Conservation (phyloP, 1,284 basidiomycete species). For the Anthracocystis panici-leucophaei region DNA sequence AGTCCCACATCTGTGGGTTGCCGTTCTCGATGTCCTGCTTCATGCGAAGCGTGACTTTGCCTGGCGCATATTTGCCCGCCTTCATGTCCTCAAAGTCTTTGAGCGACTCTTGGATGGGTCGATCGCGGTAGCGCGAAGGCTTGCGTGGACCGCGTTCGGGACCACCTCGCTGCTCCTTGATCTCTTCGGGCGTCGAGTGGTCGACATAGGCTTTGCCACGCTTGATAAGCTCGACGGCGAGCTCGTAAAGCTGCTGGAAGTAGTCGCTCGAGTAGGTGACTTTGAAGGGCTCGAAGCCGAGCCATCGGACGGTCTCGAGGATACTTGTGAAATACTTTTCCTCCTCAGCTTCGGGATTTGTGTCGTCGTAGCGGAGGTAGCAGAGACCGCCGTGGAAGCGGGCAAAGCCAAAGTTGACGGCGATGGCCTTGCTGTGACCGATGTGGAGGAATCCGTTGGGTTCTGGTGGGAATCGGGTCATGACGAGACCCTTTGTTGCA, state of each 20-base stretch:
- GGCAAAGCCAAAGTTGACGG: conserved; percentile 97
- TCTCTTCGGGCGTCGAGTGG: conserved; percentile 94
- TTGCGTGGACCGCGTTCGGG: conserved; percentile 85
- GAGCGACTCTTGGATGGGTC: conserved; percentile 87
- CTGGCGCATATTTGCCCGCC: conserved; percentile 87
- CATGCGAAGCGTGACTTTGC: conserved; percentile 93
- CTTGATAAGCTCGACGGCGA: conserved; percentile 91
- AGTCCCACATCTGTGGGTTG: conserved; percentile 99
- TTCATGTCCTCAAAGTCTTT: conserved; percentile 93
- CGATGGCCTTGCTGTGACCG: conserved; percentile 96
- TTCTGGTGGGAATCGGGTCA: conserved; percentile 98
- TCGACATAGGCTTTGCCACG: conserved; percentile 95
- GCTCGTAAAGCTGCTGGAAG: conserved; percentile 86
- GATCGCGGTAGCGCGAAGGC: conserved; percentile 86
- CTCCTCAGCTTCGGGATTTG: conserved; percentile 98
- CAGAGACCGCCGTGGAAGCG: conserved; percentile 89
- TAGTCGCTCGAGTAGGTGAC: conserved; percentile 99
- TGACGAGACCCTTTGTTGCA: conserved; percentile 84
- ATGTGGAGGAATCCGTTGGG: conserved; percentile 97
- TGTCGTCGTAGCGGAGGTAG: conserved; percentile 97
- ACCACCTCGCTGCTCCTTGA: conserved; percentile 85
- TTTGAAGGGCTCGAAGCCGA: conserved; percentile 98
- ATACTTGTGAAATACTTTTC: conserved; percentile 96
- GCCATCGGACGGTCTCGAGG: conserved; percentile 93
- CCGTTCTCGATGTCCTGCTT: conserved; percentile 89